phyloP scores from a whole-genome alignment of 129 eudicot genomes.

The Helichrysum umbraculigerum region DNA sequence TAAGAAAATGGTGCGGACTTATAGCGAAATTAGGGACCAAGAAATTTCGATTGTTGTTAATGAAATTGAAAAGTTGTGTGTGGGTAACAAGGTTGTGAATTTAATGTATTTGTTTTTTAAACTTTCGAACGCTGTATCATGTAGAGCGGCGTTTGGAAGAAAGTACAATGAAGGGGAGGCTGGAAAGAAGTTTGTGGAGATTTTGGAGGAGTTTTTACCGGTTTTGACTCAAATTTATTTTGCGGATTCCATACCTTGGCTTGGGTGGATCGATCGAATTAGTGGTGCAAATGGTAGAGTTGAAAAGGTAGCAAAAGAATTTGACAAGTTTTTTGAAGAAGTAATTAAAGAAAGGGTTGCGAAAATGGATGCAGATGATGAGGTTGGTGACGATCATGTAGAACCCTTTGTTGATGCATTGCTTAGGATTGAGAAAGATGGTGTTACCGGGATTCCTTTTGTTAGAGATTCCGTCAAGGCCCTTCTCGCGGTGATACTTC shows the following conservation, averaged over 20 bases:
- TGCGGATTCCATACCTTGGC: conserved; percentile 46
- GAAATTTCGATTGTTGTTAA: conserved; percentile 39
- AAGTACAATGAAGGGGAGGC: conserved; percentile 43
- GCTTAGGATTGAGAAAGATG: too few species aligned
- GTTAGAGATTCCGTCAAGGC: too few species aligned
- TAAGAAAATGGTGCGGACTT: conserved; percentile 45
- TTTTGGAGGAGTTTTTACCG: conserved; percentile 37
- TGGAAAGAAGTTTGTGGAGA: conserved; percentile 35
- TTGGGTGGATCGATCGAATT: conserved; percentile 40
- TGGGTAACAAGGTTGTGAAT: neutral
- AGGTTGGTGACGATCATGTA: too few species aligned
- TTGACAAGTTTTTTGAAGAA: too few species aligned
- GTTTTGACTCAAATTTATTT: conserved; percentile 40
- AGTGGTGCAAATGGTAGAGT: conserved; percentile 9
- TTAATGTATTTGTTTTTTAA: conserved; percentile 41
- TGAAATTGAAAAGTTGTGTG: conserved; percentile 22
- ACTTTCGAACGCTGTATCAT: conserved; percentile 44
- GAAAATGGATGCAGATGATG: neutral
- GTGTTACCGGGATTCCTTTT: too few species aligned
- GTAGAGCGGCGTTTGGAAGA: conserved; percentile 60
- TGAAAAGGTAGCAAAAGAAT: too few species aligned
- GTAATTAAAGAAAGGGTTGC: too few species aligned
- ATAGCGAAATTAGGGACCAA: conserved; percentile 33
- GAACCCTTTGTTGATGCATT: too few species aligned
- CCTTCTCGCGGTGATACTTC: too few species aligned